Conservation (phyloP, 2,329 filamentous ascomycete genomes). For the Botrytis byssoidea region DNA sequence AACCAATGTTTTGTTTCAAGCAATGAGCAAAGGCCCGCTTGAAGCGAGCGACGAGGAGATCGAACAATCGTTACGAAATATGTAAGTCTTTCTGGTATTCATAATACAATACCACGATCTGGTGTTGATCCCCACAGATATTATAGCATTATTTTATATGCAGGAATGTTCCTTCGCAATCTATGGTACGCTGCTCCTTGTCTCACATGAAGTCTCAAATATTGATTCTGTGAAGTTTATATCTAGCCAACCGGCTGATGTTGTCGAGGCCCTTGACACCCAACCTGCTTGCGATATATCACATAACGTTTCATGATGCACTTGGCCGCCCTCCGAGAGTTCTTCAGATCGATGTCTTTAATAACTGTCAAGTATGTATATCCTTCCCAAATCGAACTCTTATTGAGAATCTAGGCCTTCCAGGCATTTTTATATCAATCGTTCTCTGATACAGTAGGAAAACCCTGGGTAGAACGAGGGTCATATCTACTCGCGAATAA, state of each 20-base stretch:
- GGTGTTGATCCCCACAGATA: background rate
- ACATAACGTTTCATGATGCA: background rate
- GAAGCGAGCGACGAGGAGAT: background rate
- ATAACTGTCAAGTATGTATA: background rate
- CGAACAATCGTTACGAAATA: background rate
- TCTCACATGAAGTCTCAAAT: background rate
- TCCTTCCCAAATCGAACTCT: rapidly evolving
- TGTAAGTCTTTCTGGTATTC: background rate
- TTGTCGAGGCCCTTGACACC: background rate
- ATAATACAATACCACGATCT: background rate
- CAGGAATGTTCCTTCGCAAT: background rate
- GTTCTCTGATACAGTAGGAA: background rate
- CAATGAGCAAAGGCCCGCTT: too few relatives aligned
- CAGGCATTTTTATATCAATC: background rate
- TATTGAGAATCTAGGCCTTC: background rate
- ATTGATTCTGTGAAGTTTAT: background rate
- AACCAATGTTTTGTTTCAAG: too few relatives aligned
- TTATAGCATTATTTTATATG: background rate
- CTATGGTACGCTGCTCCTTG: background rate
- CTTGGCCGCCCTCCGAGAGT: background rate
- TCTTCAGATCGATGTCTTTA: background rate
- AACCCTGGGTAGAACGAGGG: background rate
- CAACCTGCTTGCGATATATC: background rate
- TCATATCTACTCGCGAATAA: background rate
- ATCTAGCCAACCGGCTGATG: background rate